phyloP scores from a whole-genome alignment of 805 yeast species.

The Candida lessepsii region DNA sequence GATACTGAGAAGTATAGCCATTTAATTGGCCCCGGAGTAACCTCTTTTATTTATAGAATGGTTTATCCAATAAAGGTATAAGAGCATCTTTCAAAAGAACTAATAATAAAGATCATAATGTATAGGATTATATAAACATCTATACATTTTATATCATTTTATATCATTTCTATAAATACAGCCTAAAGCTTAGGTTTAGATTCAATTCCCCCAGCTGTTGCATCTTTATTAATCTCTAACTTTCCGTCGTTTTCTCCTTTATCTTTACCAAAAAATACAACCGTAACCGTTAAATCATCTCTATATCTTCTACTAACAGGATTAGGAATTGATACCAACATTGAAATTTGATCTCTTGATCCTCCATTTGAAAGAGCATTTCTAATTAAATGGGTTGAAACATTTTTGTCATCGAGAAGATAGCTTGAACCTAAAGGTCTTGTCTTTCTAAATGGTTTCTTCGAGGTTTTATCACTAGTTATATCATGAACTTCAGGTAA shows the following conservation, averaged over 20 bases:
- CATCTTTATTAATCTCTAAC: constrained; percentile 54
- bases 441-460: constrained; percentile 71
- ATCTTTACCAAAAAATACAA: constrained; percentile 81
- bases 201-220: constrained; percentile 57
- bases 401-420: constrained; percentile 79
- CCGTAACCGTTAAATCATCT: constrained; percentile 95
- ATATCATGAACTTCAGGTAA: constrained; percentile 65
- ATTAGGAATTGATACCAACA: constrained; percentile 85
- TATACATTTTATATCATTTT: too few relatives aligned
- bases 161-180: too few relatives aligned
- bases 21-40: constrained; percentile 12
- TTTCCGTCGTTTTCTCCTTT: constrained; percentile 45
- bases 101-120: too few relatives aligned
- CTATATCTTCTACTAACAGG: constrained; percentile 90
- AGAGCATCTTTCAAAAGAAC: too few relatives aligned
- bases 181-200: constrained; percentile 47
- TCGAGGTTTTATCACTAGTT: constrained; percentile 57
- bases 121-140: too few relatives aligned
- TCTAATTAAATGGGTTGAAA: constrained; percentile 88
- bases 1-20: constrained; percentile 20
- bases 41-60: constrained; percentile 16
- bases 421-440: constrained; percentile 38
- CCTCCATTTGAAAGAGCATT: constrained; percentile 90
- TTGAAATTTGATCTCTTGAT: constrained; percentile 79
- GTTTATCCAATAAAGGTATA: constrained; percentile 19